Base-by-base conservation (phyloP, 164 flowering plant genomes). In the Piper betle region DNA sequence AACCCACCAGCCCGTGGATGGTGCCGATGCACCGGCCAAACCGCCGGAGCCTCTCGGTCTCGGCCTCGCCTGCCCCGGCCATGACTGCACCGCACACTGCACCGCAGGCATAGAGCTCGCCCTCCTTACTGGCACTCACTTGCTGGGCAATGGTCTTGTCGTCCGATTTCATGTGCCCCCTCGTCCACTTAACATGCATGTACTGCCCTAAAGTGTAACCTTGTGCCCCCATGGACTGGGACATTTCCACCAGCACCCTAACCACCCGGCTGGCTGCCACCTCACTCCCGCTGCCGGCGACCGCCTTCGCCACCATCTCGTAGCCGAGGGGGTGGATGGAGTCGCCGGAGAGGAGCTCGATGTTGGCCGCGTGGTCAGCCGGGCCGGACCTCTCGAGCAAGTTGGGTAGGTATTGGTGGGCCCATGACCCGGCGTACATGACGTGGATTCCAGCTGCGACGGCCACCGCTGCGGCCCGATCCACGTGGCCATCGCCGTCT, bases 81-180 rank as follows among this genome's bases (percentile, higher is more conserved):
- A 85, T n/a, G n/a, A 87, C 79, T 10, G 87, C 86, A 60, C 95
- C 95, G 73, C 87, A 82, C 1, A 84, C 84, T 0, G 78, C 88
- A 0, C 76, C 86, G 63, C 90, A 83, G 3, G 78, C 82, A 58
- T 75, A 75, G 4, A 83, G 20, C 61, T 37, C 73, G 9, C 86
- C 84, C 64, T 77, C 85, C 55, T 72, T 75, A 62, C 74, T 79
- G 68, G 71, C 71, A 6, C 69, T 57, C 57, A 74, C 73, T 1
- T 69, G 38, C 71, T 53, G 52, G 39, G 41, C 58, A 18, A 10
- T 11, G 20, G 11, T 15, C 5, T 11, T 19, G 3, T 55, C 65
- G 17, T 58, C 67, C 11, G 40, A 55, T 16, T 52, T 19, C 11
- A 17, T 17, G 10, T 55, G 41, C 13, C 55, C 64, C 5, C 13